Percentiles rank a stretch among this genome's conserved stretches.
These are phyloP conservation scores for Macrolepiota fuliginosa DNA, from an alignment of 768 basidiomycete genomes.

Conservation along the genomic window DNA sequence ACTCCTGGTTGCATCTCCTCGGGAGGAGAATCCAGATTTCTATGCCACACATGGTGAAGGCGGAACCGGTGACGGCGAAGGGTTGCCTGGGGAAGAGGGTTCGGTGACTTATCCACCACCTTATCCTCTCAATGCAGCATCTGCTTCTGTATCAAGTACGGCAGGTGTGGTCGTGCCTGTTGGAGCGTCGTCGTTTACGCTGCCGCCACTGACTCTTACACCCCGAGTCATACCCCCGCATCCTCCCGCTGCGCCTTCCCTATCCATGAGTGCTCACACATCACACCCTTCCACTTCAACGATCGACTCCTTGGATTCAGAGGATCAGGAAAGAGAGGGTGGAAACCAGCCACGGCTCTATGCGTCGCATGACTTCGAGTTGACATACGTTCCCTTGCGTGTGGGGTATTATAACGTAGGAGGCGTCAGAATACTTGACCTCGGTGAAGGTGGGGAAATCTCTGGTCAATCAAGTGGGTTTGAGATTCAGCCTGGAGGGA, in stretches of 20 bases:
- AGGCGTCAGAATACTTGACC: slow-evolving; percentile 66
- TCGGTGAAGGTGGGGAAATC: slow-evolving; percentile 31
- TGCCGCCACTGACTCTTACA: not conserved
- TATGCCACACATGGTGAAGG: not conserved
- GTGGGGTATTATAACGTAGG: slow-evolving; percentile 65
- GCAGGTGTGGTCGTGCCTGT: slow-evolving; percentile 22
- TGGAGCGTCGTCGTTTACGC: slow-evolving; percentile 7
- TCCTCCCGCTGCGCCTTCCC: not conserved
- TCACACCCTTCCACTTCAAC: slow-evolving; percentile 14
- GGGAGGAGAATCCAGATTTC: slow-evolving; percentile 22
- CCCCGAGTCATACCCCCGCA: slow-evolving; percentile 1
- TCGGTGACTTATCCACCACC: slow-evolving; percentile 4
- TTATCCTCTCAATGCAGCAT: slow-evolving; percentile 24
- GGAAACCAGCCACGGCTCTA: slow-evolving; percentile 26
- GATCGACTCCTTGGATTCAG: slow-evolving; percentile 1
- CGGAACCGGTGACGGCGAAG: slow-evolving; percentile 13
- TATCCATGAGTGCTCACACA: not conserved
- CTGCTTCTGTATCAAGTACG: slow-evolving; percentile 43
- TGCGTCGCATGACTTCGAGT: slow-evolving; percentile 55
- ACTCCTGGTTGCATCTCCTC: slow-evolving; percentile 41
- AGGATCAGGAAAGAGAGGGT: slow-evolving; percentile 15
- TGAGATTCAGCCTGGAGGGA: not conserved
- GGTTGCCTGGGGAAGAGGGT: not conserved
- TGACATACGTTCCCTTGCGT: slow-evolving; percentile 56
- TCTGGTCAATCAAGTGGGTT: not conserved